Base-by-base conservation (phyloP, 495 filamentous ascomycete genomes). In the Rusavskia elegans region DNA sequence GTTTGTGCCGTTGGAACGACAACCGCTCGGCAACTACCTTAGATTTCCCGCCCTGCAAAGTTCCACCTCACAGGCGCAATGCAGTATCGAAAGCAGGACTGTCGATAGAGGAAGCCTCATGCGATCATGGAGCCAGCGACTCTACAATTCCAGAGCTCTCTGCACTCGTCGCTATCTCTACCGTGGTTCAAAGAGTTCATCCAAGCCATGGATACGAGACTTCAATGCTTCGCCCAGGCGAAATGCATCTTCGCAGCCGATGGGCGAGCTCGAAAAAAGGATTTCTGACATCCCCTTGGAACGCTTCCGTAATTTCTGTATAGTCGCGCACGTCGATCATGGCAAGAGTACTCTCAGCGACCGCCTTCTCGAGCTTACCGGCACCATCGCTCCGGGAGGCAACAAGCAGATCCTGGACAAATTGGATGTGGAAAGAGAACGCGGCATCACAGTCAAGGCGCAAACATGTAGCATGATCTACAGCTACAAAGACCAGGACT, bases 391-490 rank as follows among this genome's bases (percentile, higher is more conserved):
- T 53, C 77, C 83, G 1, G 88, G 86, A 41, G 81, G 74, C 21
- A 95, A 96, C 67, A 94, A 94, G 69, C 92, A 98, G 73, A 82
- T 97, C 49, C 71, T 98, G 48, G 92, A 98, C 65, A 97, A 95
- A 60, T 77, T 98, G 36, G 92, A 98, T 66, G 92, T 97, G 38
- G 92, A 98, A 64, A 75, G 93, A 29, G 88, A 96, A 64, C 78
- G 92, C 29, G 92, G 92, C 44, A 98, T 98, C 61, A 98, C 92
- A 2, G 92, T 98, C 64, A 98, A 98, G 71, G 92, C 92, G 42
- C 93, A 98, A 70, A 97, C 92, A 50, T 97, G 93, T 70, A 89
- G 80, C 36, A 98, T 98, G 92, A 75, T 98, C 40, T 95, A 95
- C 67, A 86, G 86, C 36, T 71, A 89, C 64, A 71, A 85, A 20